A percentile compares a stretch with the other conserved stretches of the same genome.
These are phyloP conservation scores for Lachnellula hyalina DNA, from an alignment of 2,329 filamentous ascomycete species.

Conservation along the genomic window DNA sequence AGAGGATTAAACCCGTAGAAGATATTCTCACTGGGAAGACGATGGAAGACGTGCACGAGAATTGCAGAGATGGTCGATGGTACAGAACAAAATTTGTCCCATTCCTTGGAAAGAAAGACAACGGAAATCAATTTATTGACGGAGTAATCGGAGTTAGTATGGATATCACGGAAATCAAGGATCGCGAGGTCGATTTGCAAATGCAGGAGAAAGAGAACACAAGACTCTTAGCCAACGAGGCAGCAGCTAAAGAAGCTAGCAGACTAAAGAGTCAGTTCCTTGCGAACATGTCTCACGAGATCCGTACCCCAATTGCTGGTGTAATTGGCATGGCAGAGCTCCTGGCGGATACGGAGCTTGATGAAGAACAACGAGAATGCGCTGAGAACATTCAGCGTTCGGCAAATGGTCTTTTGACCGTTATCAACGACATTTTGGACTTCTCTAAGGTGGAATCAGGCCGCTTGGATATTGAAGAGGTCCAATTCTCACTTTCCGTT, in stretches of 20 bases:
- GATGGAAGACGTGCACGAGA: constrained; percentile 59
- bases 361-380: constrained; percentile 67
- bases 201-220: constrained; percentile 64
- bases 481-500: constrained; percentile 70
- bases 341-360: constrained; percentile 60
- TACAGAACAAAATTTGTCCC: constrained; percentile 69
- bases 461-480: constrained; percentile 70
- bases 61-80: constrained; percentile 48
- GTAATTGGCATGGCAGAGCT: constrained; percentile 78
- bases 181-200: constrained; percentile 57
- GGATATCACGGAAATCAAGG: constrained; percentile 69
- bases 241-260: constrained; percentile 74
- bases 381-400: constrained; percentile 75
- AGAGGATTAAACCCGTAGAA: constrained; percentile 52
- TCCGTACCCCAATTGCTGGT: constrained; percentile 72
- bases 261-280: constrained; percentile 75
- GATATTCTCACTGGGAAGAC: constrained; percentile 57
- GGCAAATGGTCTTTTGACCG: constrained; percentile 74
- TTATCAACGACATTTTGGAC: constrained; percentile 88
- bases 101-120: constrained; percentile 51
- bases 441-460: constrained; percentile 84
- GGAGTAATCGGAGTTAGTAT: constrained; percentile 75
- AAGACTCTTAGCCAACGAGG: constrained; percentile 66
- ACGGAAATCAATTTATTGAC: constrained; percentile 53
- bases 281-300: constrained; percentile 79